phyloP scores from a whole-genome alignment of 192 early-diverging fungal genomes.

The Umbelopsis vinacea region DNA sequence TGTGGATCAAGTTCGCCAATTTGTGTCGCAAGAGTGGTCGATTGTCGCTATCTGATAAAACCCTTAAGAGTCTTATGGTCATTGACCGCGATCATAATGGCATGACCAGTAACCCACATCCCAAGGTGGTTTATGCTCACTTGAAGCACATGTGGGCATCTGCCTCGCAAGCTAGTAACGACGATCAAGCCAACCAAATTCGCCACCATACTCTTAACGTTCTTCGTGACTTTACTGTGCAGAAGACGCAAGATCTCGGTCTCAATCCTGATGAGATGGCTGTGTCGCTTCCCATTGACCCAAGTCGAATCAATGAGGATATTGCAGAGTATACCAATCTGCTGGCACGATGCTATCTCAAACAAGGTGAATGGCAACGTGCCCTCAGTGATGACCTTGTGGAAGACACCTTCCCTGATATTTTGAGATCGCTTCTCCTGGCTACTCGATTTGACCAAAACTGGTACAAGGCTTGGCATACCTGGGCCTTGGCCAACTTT shows the following conservation, averaged over 20 bases:
- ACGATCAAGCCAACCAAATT: slow-evolving; percentile 41
- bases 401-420: slow-evolving; percentile 65
- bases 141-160: slow-evolving; percentile 91
- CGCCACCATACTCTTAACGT: slow-evolving; percentile 71
- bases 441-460: slow-evolving; percentile 88
- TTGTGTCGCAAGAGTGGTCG: slow-evolving; percentile 90
- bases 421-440: slow-evolving; percentile 79
- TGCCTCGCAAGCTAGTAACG: slow-evolving; percentile 15
- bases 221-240: slow-evolving; percentile 79
- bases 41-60: slow-evolving; percentile 80
- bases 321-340: slow-evolving; percentile 55
- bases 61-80: slow-evolving; percentile 69
- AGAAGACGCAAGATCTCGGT: slow-evolving; percentile 73
- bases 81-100: slow-evolving; percentile 51
- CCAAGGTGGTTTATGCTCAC: slow-evolving; percentile 87
- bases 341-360: slow-evolving; percentile 86
- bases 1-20: slow-evolving; percentile 96
- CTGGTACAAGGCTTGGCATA: slow-evolving; percentile 98
- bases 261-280: slow-evolving; percentile 58
- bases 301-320: slow-evolving; percentile 46
- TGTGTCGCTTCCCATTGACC: slow-evolving; percentile 51
- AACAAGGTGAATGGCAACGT: slow-evolving; percentile 94
- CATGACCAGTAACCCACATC: slow-evolving; percentile 50
- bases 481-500: slow-evolving; percentile 93
- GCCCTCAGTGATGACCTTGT: slow-evolving; percentile 53